Conservation (phyloP, 495 filamentous ascomycete genomes). For the Bacidia rubella region DNA sequence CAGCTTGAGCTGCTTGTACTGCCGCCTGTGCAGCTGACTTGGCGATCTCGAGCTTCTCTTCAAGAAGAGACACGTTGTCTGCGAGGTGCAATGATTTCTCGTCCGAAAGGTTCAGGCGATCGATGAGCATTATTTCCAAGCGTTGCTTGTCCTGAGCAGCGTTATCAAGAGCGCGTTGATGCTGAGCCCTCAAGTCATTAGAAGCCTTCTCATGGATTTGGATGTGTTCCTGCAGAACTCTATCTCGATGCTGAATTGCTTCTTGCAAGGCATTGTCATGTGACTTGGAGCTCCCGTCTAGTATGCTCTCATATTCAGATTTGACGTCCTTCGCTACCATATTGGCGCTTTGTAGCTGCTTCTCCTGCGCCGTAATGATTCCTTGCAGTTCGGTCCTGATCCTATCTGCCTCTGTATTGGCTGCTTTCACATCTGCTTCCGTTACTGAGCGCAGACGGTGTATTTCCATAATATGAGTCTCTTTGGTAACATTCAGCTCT, state of each 20-base stretch:
- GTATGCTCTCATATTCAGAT: conserved; percentile 58
- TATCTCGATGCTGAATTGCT: conserved; percentile 45
- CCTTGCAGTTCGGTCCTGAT: conserved; percentile 65
- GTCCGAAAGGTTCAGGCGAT: conserved; percentile 61
- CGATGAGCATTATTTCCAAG: conserved; percentile 49
- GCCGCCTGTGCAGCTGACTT: conserved; percentile 83
- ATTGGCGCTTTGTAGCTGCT: conserved; percentile 55
- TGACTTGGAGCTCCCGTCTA: conserved; percentile 56
- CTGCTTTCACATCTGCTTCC: conserved; percentile 65
- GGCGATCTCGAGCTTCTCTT: conserved; percentile 77
- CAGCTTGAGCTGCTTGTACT: conserved; percentile 62
- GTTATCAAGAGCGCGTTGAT: conserved; percentile 60
- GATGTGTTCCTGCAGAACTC: conserved; percentile 52
- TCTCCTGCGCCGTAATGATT: conserved; percentile 51
- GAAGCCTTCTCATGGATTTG: conserved; percentile 61
- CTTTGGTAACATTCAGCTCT: conserved; percentile 70
- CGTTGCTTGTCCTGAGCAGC: conserved; percentile 59
- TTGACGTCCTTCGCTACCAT: conserved; percentile 62
- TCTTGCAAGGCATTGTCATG: conserved; percentile 37
- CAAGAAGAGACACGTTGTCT: conserved; percentile 66
- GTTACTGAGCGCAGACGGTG: conserved; percentile 64
- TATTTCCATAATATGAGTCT: conserved; percentile 60
- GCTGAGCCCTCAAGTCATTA: conserved; percentile 45
- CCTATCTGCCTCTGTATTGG: conserved; percentile 70
- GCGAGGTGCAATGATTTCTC: conserved; percentile 68